Evolutionary conservation across 108 stramenopile genomes (phyloP), one percentile per base, ranked within the genome.

Genomic region (Cyclotella cryptica): DNA sequence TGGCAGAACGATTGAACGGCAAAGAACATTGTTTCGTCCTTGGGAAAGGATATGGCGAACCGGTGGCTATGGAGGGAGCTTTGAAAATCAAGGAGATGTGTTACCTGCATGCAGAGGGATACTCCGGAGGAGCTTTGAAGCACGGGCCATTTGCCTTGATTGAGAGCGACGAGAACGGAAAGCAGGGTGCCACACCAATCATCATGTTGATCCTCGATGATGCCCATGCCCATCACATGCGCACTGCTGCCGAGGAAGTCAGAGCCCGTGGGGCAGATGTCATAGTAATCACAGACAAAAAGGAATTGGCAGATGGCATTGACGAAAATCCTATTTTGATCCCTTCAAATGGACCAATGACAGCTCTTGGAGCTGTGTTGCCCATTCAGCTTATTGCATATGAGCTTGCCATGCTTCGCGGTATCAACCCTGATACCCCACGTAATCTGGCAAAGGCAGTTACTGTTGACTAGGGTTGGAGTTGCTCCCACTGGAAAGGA

Each of bases 61-160:
- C 98, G 24, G 96, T 98, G 24, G 97, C 98, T 17, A 78, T 85
- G 70, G 97, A 99, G 81, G 99, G 99, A 27, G 99, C 99, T 6
- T 81, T 99, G 52, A 99, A 99, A 84, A 96, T 99, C 51, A 99
- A 99, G 86, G 99, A 99, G 85, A 98, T 97, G 92, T 92, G 94
- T 63, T 99, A 98, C 72, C 75, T 99, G 5, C 98, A 99, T 75
- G 99, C 98, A 15, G 98, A 99, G 83, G 99, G 93, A 39, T 99
- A 98, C 86, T 93, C 93, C 54, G 99, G 98, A 15, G 98, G 98
- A 40, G 99, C 98, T 29, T 74, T 99, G 85, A 99, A 99, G 89
- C 99, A 99, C 84, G 99, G 97, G 2, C 98, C 98, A 21, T 97
- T 98, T 78, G 97, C 98, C 19, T 84, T 98, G 46, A 97, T 98